phyloP scores from a whole-genome alignment of 768 basidiomycete genomes.

The Termitomyces sp. region DNA sequence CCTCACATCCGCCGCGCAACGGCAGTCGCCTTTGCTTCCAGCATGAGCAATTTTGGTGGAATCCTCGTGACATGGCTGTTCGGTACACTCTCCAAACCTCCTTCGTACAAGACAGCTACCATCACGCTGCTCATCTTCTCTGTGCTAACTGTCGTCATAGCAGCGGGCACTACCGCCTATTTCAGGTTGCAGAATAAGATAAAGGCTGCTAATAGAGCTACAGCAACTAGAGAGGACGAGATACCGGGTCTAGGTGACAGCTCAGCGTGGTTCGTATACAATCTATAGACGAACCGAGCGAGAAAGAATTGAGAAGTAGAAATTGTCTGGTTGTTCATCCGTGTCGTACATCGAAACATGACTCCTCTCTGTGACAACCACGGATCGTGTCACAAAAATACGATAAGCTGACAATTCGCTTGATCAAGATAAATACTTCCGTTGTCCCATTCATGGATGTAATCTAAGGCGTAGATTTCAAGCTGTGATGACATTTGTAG shows the following conservation, averaged over 20 bases:
- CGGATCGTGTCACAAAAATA: no score
- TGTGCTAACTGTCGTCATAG: conserved; percentile 28
- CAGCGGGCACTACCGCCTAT: conserved; percentile 31
- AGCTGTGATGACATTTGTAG: no score
- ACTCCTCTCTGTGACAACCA: no score
- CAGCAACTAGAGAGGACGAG: conserved; percentile 27
- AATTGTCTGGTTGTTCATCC: no score
- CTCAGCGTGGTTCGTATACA: conserved; percentile 52
- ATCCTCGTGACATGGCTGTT: conserved; percentile 59
- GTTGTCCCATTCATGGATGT: no score
- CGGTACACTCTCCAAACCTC: conserved; percentile 42
- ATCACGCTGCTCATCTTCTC: conserved; percentile 34
- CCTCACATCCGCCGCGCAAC: conserved; percentile 54
- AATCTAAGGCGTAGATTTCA: no score
- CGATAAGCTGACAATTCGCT: no score
- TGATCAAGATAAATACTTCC: no score
- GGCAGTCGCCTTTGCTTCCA: conserved; percentile 49
- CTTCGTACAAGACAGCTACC: conserved; percentile 44
- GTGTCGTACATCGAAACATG: no score
- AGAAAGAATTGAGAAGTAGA: background rate
- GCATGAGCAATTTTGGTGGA: conserved; percentile 52
- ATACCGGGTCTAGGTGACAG: conserved; percentile 37
- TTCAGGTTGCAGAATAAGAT: conserved; percentile 37
- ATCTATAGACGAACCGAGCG: conserved; percentile 20
- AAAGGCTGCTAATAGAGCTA: conserved; percentile 33